Evolutionary conservation across 2,329 filamentous ascomycete species (phyloP).

Genomic region (Fusarium sp.): DNA sequence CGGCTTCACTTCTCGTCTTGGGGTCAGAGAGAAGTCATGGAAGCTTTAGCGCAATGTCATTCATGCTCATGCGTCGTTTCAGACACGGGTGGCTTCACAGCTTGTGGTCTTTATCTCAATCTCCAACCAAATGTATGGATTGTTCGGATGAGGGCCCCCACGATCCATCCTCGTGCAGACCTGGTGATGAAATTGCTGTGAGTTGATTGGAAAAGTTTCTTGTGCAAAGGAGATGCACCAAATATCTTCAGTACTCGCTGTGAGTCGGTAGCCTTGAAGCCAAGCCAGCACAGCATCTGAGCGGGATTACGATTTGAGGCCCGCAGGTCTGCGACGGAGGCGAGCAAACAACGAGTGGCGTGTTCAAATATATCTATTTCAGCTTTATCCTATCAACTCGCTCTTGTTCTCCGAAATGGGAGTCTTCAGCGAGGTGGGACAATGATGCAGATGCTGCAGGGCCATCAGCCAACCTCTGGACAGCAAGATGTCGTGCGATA

Average conservation of each 20-base stretch:
- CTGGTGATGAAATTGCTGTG: neutral
- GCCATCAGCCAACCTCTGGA: neutral
- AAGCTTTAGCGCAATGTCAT: neutral
- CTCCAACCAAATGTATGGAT: neutral
- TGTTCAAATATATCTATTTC: neutral
- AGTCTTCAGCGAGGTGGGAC: neutral
- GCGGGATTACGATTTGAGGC: neutral
- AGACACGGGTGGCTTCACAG: neutral
- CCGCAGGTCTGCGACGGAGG: neutral
- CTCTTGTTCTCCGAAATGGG: neutral
- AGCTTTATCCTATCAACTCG: neutral
- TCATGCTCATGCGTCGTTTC: neutral
- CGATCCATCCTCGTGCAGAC: neutral
- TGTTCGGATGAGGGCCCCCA: neutral
- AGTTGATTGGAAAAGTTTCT: neutral
- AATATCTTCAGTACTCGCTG: neutral
- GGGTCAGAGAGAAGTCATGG: rapidly evolving
- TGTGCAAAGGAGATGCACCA: neutral
- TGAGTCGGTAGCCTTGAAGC: neutral
- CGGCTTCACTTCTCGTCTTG: neutral
- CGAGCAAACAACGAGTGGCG: neutral
- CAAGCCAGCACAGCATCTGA: neutral
- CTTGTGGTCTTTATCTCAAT: neutral
- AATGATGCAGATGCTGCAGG: neutral
- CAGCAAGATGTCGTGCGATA: neutral